Evolutionary conservation across 352 stramenopile species (phyloP).

Genomic region (Phytopythium mirpurense): DNA sequence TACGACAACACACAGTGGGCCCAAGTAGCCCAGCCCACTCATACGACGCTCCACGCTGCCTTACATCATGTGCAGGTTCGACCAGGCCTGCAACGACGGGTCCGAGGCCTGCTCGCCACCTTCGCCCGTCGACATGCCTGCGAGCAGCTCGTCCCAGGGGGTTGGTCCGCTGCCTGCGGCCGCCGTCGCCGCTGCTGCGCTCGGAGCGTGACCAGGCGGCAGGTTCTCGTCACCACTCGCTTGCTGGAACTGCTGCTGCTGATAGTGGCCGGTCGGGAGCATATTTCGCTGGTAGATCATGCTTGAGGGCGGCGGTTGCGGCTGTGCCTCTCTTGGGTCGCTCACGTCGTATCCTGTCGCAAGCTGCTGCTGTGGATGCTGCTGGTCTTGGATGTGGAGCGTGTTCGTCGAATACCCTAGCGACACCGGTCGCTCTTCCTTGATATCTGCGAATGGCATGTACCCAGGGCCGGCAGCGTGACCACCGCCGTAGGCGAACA

Average conservation of each 20-base stretch:
- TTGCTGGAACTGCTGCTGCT: conserved; percentile 4
- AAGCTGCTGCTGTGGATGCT: background rate
- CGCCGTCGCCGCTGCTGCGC: background rate
- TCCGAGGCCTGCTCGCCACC: conserved; percentile 35
- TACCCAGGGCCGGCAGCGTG: background rate
- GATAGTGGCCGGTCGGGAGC: background rate
- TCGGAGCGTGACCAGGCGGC: background rate
- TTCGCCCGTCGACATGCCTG: conserved; percentile 56
- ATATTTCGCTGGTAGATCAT: conserved; percentile 6
- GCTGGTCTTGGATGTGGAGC: background rate
- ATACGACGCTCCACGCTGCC: background rate
- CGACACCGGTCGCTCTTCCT: conserved; percentile 10
- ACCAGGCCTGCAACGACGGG: conserved; percentile 57
- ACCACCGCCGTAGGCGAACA: background rate
- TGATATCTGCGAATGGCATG: conserved; percentile 2
- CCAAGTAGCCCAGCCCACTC: too few relatives aligned
- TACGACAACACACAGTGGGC: too few relatives aligned
- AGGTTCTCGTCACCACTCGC: conserved; percentile 1
- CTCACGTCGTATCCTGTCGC: conserved; percentile 10
- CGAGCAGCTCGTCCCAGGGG: conserved; percentile 73
- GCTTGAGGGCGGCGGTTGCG: conserved; percentile 7
- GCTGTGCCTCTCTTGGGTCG: conserved; percentile 9
- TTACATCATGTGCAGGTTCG: conserved; percentile 74
- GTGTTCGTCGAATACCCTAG: background rate
- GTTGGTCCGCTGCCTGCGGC: conserved; percentile 8